A percentile compares a stretch with the other conserved stretches of the same genome.
Evolutionary conservation across 106 monocot genomes (phyloP).

Genomic region (Posidonia australis): DNA sequence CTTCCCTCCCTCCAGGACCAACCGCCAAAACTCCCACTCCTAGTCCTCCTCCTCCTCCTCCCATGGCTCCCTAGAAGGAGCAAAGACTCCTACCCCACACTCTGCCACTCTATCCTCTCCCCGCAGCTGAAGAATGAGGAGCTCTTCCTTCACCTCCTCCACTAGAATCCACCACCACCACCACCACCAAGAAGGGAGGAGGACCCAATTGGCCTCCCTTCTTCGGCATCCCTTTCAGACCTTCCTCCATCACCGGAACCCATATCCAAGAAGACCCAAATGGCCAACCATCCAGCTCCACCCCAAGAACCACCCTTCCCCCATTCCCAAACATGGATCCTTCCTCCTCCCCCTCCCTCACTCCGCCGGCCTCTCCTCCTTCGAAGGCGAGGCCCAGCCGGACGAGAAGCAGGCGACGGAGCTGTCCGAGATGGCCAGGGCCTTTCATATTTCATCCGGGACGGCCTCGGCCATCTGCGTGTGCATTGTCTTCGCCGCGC

Average conservation of each 20-base stretch:
- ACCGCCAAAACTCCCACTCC: constrained; percentile 2
- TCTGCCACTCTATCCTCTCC: not conserved
- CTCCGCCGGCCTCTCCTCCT: constrained; percentile 44
- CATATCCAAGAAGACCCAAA: not conserved
- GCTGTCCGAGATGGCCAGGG: constrained; percentile 59
- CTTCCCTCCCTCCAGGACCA: not conserved
- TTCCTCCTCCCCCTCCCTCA: not conserved
- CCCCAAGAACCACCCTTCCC: not conserved
- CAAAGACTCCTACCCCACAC: not conserved
- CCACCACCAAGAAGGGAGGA: not conserved
- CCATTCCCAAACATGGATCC: not conserved
- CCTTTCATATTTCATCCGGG: constrained; percentile 62
- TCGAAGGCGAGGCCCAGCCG: not conserved
- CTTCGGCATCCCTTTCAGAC: constrained; percentile 10
- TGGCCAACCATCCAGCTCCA: not conserved
- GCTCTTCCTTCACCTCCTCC: not conserved
- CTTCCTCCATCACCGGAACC: constrained; percentile 11
- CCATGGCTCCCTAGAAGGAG: constrained; percentile 18
- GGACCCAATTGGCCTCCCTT: not conserved
- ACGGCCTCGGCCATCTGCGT: constrained; percentile 51
- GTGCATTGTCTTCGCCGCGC: constrained; percentile 62
- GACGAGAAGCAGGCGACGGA: not conserved
- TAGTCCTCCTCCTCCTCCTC: constrained; percentile 8
- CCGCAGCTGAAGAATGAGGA: not conserved
- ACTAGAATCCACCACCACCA: not conserved